phyloP scores from a whole-genome alignment of 2,329 filamentous ascomycete genomes.

The Paraphoma sp. region DNA sequence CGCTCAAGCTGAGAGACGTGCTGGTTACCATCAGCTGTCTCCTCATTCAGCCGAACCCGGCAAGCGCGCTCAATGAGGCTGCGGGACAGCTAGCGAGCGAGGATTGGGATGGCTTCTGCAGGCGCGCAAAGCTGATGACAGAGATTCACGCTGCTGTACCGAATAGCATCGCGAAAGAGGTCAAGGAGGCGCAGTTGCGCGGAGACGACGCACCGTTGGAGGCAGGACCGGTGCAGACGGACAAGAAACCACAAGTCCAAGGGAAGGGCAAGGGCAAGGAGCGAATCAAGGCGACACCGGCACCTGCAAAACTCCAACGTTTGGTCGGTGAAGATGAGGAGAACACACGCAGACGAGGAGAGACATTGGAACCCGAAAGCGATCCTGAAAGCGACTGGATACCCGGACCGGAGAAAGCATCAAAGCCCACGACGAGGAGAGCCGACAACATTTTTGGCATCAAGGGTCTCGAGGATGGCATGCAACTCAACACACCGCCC shows the following conservation, averaged over 20 bases:
- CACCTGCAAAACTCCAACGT: constrained; percentile 25
- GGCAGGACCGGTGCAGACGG: constrained; percentile 12
- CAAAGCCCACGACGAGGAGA: constrained; percentile 16
- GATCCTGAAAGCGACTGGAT: constrained; percentile 48
- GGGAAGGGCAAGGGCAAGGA: constrained; percentile 35
- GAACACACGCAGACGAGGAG: constrained; percentile 29
- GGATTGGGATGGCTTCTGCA: constrained; percentile 64
- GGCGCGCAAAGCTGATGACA: constrained; percentile 66
- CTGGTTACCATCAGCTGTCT: constrained; percentile 66
- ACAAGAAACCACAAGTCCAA: constrained; percentile 20
- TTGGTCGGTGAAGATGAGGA: constrained; percentile 38
- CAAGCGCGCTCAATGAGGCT: constrained; percentile 67
- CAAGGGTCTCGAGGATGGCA: constrained; percentile 29
- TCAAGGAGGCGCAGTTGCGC: constrained; percentile 60
- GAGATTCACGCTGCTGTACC: constrained; percentile 66
- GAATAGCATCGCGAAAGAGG: constrained; percentile 50
- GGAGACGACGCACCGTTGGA: constrained; percentile 56
- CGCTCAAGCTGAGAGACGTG: constrained; percentile 65
- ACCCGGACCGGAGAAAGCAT: constrained; percentile 32
- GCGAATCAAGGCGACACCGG: constrained; percentile 22
- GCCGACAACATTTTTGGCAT: constrained; percentile 41
- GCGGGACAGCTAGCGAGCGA: constrained; percentile 64
- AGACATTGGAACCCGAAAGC: constrained; percentile 32
- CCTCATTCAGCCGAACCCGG: constrained; percentile 69
- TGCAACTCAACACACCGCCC: constrained; percentile 29